phyloP scores from a whole-genome alignment of 2,329 filamentous ascomycete species.

The Botryosphaeria dothidea region DNA sequence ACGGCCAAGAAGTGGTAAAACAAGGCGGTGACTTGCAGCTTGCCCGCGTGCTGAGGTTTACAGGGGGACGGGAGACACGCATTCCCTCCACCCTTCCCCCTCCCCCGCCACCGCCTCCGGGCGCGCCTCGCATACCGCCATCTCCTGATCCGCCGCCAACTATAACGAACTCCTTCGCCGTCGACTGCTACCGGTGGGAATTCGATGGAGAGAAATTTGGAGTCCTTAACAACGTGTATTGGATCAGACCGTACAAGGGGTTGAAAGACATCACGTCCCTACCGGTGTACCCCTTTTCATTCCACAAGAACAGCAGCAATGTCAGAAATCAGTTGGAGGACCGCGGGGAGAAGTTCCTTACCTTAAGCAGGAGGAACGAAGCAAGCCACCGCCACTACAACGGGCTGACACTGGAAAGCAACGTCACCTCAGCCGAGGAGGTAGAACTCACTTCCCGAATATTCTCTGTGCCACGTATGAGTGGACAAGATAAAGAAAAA shows the following conservation, averaged over 20 bases:
- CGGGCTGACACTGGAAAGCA: background rate
- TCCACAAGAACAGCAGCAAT: fast-evolving
- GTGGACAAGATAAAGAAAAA: too few species aligned
- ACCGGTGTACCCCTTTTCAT: background rate
- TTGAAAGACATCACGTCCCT: background rate
- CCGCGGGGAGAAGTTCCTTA: background rate
- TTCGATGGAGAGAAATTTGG: background rate
- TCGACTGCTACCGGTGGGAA: background rate
- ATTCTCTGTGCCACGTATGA: background rate
- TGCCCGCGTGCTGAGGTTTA: background rate
- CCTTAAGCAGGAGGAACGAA: background rate
- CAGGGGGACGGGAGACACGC: background rate
- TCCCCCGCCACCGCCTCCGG: background rate
- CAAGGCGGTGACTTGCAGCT: background rate
- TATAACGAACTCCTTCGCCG: background rate
- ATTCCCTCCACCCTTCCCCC: background rate
- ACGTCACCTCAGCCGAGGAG: background rate
- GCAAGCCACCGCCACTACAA: background rate
- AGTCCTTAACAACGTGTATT: background rate
- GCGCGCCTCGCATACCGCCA: background rate
- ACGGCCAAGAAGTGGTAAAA: background rate
- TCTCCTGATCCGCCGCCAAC: too few species aligned
- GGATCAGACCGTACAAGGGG: background rate
- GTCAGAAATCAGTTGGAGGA: background rate
- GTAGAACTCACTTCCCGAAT: background rate